Base-by-base conservation (phyloP, 139 green algal genomes). In the Tetraselmis chui region DNA sequence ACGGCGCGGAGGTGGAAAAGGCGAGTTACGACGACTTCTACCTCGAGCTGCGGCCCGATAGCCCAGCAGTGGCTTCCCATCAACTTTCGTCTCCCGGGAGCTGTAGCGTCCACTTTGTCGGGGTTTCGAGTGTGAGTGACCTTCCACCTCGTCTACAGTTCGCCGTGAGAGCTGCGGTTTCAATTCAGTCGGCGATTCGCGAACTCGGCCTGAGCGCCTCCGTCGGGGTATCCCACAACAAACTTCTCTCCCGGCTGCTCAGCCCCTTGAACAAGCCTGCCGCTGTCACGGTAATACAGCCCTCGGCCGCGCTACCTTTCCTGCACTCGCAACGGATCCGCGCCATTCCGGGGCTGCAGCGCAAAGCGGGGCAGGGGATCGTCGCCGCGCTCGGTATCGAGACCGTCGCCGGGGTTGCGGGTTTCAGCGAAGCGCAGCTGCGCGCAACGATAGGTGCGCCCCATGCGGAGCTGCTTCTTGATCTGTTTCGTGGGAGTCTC, bases 11-110 rank as follows among this genome's bases (percentile, higher is more conserved):
- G 67, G 88, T 90, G 79, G 86, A 92, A 82, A 89, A 87, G 74
- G 76, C 87, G 29, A 86, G 80, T 59, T 91, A 90, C 78, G 90
- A 92, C 78, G 89, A 93, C 84, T 94, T 90, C 79, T 93, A 94
- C 74, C 58, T 94, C 45, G 45, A 25, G 45, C 45, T 67, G 11
- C 11, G 11, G 45, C n/a, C n/a, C n/a, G n/a, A n/a, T n/a, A n/a
- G n/a, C n/a, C n/a, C n/a, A n/a, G n/a, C n/a, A n/a, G n/a, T n/a
- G n/a, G n/a, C n/a, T n/a, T n/a, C n/a, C n/a, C n/a, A n/a, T n/a
- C n/a, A n/a, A n/a, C n/a, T n/a, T n/a, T n/a, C 28, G 1, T 2
- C 28, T 91, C 83, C 85, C 11, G 0, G 2, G 29, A 29, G 18
- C 75, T 92, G 32, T 59, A 86, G 58, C 59, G 81, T 2, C 59